A percentile compares a stretch with the other conserved stretches of the same genome.
These are phyloP conservation scores for Endocalyx cinctus DNA, from an alignment of 2,329 filamentous ascomycete species.

Conservation along the genomic window DNA sequence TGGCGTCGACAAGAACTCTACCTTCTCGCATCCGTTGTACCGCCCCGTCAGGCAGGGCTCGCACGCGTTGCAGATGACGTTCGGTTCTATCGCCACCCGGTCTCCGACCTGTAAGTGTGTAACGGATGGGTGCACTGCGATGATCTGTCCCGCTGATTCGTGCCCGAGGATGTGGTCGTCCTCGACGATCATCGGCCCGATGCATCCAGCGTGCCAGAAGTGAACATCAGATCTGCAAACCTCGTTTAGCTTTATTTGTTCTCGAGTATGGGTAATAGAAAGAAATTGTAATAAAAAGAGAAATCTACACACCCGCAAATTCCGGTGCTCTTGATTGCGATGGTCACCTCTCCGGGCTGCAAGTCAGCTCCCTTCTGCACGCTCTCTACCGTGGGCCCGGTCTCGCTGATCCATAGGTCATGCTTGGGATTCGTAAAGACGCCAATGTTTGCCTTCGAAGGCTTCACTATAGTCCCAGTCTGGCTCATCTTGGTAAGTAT, in stretches of 20 bases:
- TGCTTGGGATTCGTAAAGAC: constrained; percentile 94
- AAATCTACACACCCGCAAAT: constrained; percentile 74
- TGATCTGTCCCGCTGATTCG: constrained; percentile 80
- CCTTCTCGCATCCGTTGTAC: constrained; percentile 89
- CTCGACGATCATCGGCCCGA: constrained; percentile 90
- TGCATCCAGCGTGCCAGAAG: constrained; percentile 95
- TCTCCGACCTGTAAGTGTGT: constrained; percentile 76
- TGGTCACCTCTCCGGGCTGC: constrained; percentile 76
- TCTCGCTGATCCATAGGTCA: constrained; percentile 81
- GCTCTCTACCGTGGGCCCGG: constrained; percentile 70
- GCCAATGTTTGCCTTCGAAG: constrained; percentile 82
- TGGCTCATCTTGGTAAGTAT: constrained; percentile 21
- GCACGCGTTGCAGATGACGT: constrained; percentile 86
- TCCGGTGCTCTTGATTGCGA: constrained; percentile 89
- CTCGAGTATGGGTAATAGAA: neutral
- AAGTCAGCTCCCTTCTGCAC: constrained; percentile 65
- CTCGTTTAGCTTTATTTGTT: constrained; percentile 10
- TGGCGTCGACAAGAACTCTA: constrained; percentile 85
- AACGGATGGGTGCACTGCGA: constrained; percentile 79
- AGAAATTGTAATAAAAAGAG: neutral
- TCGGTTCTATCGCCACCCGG: constrained; percentile 89
- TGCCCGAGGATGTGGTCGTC: constrained; percentile 90
- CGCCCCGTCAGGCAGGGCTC: constrained; percentile 87
- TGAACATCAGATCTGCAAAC: constrained; percentile 76
- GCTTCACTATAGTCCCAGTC: constrained; percentile 33